Conservation (phyloP, 345 rosid genomes). For the Brassica napus region Da-Ae NC_063434.1:28889001-28889500, state of each 20-base stretch:
- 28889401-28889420: no score
- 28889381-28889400: neutral
- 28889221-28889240: conserved; percentile 44
- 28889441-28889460: neutral
- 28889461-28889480: conserved; percentile 35
- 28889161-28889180: conserved; percentile 47
- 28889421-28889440: no score
- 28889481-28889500: conserved; percentile 45
- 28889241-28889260: conserved; percentile 51
- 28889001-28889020: conserved; percentile 21
- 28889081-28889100: conserved; percentile 22
- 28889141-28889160: conserved; percentile 35
- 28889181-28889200: conserved; percentile 38
- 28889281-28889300: conserved; percentile 49
- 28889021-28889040: neutral
- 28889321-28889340: conserved; percentile 46
- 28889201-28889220: conserved; percentile 44
- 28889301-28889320: conserved; percentile 52
- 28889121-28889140: conserved; percentile 40
- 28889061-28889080: neutral
- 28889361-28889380: neutral
- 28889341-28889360: conserved; percentile 33
- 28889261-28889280: conserved; percentile 50
- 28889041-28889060: conserved; percentile 1
- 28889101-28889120: conserved; percentile 6